Evolutionary conservation across 495 filamentous ascomycete genomes (phyloP), one percentile per base, ranked within the genome.

Genomic region (Trichocladium antarcticum): DNA sequence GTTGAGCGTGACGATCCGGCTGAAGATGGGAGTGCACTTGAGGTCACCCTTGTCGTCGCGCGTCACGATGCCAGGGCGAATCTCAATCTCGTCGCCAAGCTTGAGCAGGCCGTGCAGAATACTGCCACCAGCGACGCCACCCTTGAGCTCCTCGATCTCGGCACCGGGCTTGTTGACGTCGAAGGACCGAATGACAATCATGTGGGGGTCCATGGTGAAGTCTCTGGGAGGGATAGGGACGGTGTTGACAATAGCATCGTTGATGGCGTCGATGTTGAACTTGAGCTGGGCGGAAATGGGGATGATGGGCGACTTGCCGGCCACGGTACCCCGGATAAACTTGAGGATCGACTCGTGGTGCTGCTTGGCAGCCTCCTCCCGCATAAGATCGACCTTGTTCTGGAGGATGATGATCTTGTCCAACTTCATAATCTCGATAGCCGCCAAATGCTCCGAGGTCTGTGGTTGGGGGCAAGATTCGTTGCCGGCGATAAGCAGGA

Each of bases 111-210:
- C 92, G 56, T 87, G 94, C 48, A 98, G 71, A 60, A 98, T 96
- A 70, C 82, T 87, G 54, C 92, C 92, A 78, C 92, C 92, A 57
- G 92, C 92, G 66, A 98, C 92, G 77, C 92, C 92, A 62, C 92
- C 92, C 78, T 97, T 97, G 53, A 98, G 76, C 57, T 98, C 93
- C 28, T 97, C 93, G 50, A 98, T 96, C 71, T 95, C 93, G n/a
- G 93, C 88, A 78, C 92, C 92, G 32, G 92, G 92, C 77, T 98
- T 98, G 80, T 98, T 98, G 56, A 98, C 93, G 61, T 98, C 92
- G 66, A 98, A 98, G 5, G 89, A 96, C 56, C 92, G 84, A 64
- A 98, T 98, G 59, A 97, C 82, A 58, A 98, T 98, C 86, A 98
- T 95, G 69, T 94, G 88, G 22, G 92, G 92, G 36, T 85, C 84